A percentile compares a stretch with the other conserved stretches of the same genome.
phyloP scores from a whole-genome alignment of 2,329 filamentous ascomycete species.

The Microdochium nivale region DNA sequence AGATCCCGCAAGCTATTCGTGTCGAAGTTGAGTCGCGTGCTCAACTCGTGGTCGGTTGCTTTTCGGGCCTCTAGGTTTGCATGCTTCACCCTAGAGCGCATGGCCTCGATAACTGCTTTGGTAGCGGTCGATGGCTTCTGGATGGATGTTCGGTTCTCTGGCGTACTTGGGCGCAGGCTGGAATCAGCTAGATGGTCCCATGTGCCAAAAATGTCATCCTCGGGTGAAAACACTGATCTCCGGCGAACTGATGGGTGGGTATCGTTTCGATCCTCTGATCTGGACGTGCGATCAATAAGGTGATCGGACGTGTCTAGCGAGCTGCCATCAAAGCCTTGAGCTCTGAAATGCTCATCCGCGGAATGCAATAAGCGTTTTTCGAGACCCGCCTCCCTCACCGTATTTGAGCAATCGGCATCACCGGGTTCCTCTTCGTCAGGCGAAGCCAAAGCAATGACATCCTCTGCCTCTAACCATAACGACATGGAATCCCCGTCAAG shows the following conservation, averaged over 20 bases:
- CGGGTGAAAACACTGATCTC: constrained; percentile 55
- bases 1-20: constrained; percentile 60
- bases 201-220: constrained; percentile 57
- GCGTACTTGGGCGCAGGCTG: constrained; percentile 25
- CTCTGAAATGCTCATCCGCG: constrained; percentile 35
- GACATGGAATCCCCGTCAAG: constrained; percentile 47
- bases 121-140: constrained; percentile 40
- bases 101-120: constrained; percentile 54
- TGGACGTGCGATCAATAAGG: constrained; percentile 25
- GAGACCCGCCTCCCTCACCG: constrained; percentile 26
- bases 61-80: constrained; percentile 21
- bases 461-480: constrained; percentile 75
- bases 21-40: constrained; percentile 50
- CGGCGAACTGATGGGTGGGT: constrained; percentile 42
- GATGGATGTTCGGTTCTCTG: constrained; percentile 26
- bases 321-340: constrained; percentile 38
- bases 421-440: constrained; percentile 52
- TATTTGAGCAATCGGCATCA: constrained; percentile 19
- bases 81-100: constrained; percentile 43
- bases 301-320: constrained; percentile 33
- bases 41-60: constrained; percentile 30
- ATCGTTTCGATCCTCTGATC: constrained; percentile 34
- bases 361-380: constrained; percentile 19
- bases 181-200: constrained; percentile 34
- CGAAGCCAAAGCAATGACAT: constrained; percentile 77